Percentiles rank a stretch among this genome's conserved stretches.
These are phyloP conservation scores for Aspergillus sparsus DNA, from an alignment of 495 filamentous ascomycete genomes.

Conservation along the genomic window DNA sequence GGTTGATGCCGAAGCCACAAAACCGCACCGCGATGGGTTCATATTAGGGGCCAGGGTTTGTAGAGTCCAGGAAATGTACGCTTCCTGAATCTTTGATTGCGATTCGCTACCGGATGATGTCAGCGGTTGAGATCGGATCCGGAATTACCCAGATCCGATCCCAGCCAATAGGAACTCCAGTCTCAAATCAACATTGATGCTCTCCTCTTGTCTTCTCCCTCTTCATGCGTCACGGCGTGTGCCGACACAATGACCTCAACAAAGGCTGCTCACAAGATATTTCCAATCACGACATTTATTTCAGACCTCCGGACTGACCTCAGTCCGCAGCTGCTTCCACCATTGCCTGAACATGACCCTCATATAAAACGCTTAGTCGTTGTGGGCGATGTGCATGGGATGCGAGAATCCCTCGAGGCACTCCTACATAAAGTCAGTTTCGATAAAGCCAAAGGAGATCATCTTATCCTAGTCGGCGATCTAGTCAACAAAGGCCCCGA, in stretches of 20 bases:
- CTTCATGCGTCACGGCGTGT: no score
- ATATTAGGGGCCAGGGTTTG: no score
- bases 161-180: background rate
- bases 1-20: no score
- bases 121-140: background rate
- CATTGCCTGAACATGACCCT: background rate
- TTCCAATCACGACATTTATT: conserved; percentile 26
- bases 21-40: no score
- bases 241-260: background rate
- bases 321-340: conserved; percentile 11
- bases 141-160: background rate
- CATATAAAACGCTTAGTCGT: conserved; percentile 57
- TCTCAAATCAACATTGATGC: background rate
- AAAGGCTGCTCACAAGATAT: conserved; percentile 18
- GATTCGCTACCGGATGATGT: no score
- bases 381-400: conserved; percentile 87
- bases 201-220: background rate
- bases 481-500: conserved; percentile 85
- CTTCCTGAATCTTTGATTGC: no score
- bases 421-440: conserved; percentile 69
- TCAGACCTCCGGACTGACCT: conserved; percentile 24
- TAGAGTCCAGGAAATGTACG: no score
- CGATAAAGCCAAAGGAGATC: conserved; percentile 58
- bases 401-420: conserved; percentile 59
- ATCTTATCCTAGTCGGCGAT: conserved; percentile 79